Evolutionary conservation across 2,329 filamentous ascomycete species (phyloP), one percentile per base, ranked within the genome.

Genomic region (Pseudogymnoascus sp.): DNA sequence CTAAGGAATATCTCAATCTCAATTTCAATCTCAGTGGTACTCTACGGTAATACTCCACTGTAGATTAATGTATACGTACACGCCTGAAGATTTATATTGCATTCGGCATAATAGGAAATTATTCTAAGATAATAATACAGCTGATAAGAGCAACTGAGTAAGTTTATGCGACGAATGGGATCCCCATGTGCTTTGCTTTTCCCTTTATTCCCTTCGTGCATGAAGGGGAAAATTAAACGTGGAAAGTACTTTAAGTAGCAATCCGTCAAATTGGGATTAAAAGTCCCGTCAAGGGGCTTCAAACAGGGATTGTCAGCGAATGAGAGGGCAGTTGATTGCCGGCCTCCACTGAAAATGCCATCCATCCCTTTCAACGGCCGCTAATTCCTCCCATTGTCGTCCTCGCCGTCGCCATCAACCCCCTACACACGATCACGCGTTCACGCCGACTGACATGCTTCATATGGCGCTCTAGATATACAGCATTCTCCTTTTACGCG

Each of bases 331-430:
- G 14, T 53, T 28, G 24, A 53, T 53, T 53, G 43, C 43, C 43
- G 43, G 43, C 43, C 43, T 53, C 43, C 43, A 53, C 43, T 53
- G 43, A 53, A 53, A 53, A 53, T 53, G 43, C 43, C 43, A 53
- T 53, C 24, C 43, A 53, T 53, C 43, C 43, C 43, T 53, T 53
- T 10, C 43, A 53, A 53, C 43, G 43, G 43, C 43, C 43, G 43
- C 43, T 53, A 53, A 53, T 31, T 28, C 43, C 26, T 53, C 43
- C 43, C 43, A 53, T 53, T 28, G 26, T 50, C 24, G 24, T 28
- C 28, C 43, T 31, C 43, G 24, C 14, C 6, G 22, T 22, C 40
- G 22, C 6, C 43, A n/a, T 53, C 24, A n/a, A 53, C 14, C 43
- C 43, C 43, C 24, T 53, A 31, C 43, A 53, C 43, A 53, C 43